Percentiles rank a stretch among this genome's conserved stretches.
These are phyloP conservation scores for Cordyceps cateniannulata DNA, from an alignment of 2,329 filamentous ascomycete genomes.

Conservation along the genomic window DNA sequence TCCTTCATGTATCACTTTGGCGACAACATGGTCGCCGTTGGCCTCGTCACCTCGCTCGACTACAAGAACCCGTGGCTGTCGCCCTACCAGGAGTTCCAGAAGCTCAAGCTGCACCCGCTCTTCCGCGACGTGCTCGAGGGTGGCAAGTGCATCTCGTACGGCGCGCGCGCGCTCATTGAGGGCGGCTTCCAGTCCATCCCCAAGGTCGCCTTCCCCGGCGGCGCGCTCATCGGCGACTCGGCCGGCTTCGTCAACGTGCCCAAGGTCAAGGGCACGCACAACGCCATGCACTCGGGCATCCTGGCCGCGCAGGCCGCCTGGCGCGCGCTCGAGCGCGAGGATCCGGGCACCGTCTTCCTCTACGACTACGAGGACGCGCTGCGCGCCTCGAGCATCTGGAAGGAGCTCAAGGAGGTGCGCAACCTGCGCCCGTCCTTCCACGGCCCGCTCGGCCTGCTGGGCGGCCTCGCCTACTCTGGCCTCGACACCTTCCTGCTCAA, in stretches of 20 bases:
- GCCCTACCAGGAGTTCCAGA: constrained; percentile 94
- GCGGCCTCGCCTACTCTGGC: constrained; percentile 87
- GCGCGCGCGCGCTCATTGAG: constrained; percentile 83
- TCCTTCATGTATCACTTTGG: constrained; percentile 99
- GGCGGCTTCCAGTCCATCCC: constrained; percentile 97
- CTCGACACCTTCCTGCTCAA: constrained; percentile 84
- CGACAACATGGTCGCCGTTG: constrained; percentile 89
- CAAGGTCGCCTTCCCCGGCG: constrained; percentile 92
- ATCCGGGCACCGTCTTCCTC: constrained; percentile 73
- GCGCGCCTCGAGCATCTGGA: constrained; percentile 83
- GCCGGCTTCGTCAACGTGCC: constrained; percentile 96
- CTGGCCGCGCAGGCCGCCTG: constrained; percentile 88
- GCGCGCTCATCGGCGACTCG: constrained; percentile 90
- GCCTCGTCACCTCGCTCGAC: constrained; percentile 87
- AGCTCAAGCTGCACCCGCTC: constrained; percentile 95
- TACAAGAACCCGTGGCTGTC: constrained; percentile 96
- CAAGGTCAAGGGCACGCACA: constrained; percentile 98
- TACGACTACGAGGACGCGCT: constrained; percentile 91
- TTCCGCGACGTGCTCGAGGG: constrained; percentile 85
- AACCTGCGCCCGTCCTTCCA: constrained; percentile 98
- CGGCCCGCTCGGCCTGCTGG: constrained; percentile 76
- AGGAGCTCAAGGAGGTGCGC: constrained; percentile 87
- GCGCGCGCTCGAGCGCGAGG: constrained; percentile 55
- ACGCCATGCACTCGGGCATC: constrained; percentile 96
- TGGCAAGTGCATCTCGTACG: constrained; percentile 96